Evolutionary conservation across 352 stramenopile species (phyloP).

Genomic region (Pythium scleroteichum): DNA sequence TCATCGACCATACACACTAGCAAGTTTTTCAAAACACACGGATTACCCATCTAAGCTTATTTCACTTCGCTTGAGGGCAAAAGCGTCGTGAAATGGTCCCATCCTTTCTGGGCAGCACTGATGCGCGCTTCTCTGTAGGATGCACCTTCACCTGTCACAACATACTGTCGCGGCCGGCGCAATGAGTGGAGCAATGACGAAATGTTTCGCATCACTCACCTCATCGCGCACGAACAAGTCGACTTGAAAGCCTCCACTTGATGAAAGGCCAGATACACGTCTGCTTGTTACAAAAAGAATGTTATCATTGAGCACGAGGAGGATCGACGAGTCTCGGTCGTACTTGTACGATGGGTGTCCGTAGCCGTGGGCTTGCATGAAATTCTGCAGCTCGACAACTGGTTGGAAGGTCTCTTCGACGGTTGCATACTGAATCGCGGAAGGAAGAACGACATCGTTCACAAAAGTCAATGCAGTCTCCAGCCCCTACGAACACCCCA

Average conservation of each 20-base stretch:
- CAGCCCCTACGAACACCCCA: conserved; percentile 39
- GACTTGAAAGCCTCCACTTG: conserved; percentile 48
- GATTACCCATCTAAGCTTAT: conserved; percentile 4
- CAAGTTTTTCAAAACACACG: conserved; percentile 1
- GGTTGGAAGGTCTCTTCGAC: conserved; percentile 57
- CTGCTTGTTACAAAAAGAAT: conserved; percentile 24
- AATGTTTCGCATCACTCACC: conserved; percentile 29
- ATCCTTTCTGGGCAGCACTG: conserved; percentile 53
- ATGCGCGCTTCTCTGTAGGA: conserved; percentile 68
- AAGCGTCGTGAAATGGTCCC: conserved; percentile 43
- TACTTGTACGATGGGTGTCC: conserved; percentile 57
- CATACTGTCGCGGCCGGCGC: conserved; percentile 3
- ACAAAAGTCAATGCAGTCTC: conserved; percentile 66
- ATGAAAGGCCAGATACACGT: conserved; percentile 49
- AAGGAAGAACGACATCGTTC: conserved; percentile 58
- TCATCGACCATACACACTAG: neutral
- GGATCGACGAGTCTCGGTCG: neutral
- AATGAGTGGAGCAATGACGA: too few relatives aligned
- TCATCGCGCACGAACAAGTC: conserved; percentile 66
- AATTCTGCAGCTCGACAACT: conserved; percentile 60
- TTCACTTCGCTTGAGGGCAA: conserved; percentile 17
- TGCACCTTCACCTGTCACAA: conserved; percentile 44
- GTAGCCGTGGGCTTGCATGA: conserved; percentile 66
- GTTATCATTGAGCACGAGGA: neutral
- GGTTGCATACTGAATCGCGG: conserved; percentile 53